Conservation (phyloP, 352 stramenopile species). For the Globisporangium polare region DNA sequence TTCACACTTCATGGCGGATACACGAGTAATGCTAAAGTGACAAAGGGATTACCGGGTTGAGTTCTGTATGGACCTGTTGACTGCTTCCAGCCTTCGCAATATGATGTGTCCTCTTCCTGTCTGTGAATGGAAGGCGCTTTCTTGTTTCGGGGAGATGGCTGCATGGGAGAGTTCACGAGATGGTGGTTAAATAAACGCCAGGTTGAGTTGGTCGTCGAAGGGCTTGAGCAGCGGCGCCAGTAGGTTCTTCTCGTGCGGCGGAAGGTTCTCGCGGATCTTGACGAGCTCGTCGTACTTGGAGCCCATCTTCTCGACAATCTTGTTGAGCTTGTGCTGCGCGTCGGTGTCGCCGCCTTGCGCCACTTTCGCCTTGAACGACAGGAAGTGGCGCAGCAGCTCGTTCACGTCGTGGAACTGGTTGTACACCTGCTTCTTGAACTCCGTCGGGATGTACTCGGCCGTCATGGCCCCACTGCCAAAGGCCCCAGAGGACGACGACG, state of each 20-base stretch:
- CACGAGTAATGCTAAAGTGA: too few relatives aligned
- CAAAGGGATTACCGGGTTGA: too few relatives aligned
- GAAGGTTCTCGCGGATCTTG: slow-evolving; percentile 77
- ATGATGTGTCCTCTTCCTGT: not conserved
- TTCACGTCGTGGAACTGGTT: slow-evolving; percentile 84
- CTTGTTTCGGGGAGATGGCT: not conserved
- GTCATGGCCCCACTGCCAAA: slow-evolving; percentile 47
- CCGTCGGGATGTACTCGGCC: slow-evolving; percentile 73
- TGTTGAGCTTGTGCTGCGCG: slow-evolving; percentile 72
- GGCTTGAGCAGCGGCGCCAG: slow-evolving; percentile 79
- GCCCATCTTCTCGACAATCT: slow-evolving; percentile 85
- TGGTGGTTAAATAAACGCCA: slow-evolving; percentile 73
- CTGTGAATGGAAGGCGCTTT: not conserved
- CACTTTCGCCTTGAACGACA: slow-evolving; percentile 76
- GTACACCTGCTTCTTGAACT: slow-evolving; percentile 88
- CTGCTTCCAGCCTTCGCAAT: too few relatives aligned
- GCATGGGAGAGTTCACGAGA: not conserved
- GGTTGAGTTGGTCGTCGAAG: slow-evolving; percentile 85
- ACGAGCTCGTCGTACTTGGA: slow-evolving; percentile 85
- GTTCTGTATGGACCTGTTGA: too few relatives aligned
- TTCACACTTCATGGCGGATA: too few relatives aligned
- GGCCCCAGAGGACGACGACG: slow-evolving; percentile 29
- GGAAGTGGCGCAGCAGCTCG: slow-evolving; percentile 78
- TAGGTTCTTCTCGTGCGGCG: slow-evolving; percentile 80
- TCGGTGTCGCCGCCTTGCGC: slow-evolving; percentile 49